Conservation (phyloP, 2,329 filamentous ascomycete genomes). For the Epichloe baconii region DNA sequence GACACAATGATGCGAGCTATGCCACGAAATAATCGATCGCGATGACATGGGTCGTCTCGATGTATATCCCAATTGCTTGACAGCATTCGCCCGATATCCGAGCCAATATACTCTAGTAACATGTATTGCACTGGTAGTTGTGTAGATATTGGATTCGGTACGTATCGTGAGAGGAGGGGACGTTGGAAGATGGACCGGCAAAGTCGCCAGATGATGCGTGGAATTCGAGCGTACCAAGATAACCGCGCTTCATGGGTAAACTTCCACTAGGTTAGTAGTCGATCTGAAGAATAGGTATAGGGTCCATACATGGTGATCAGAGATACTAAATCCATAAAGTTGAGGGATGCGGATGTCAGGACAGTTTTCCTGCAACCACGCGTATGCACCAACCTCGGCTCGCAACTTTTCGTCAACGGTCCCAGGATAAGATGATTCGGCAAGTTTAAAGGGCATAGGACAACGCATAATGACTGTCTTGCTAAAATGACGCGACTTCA, state of each 20-base stretch:
- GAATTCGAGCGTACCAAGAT: conserved; percentile 6
- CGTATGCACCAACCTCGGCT: conserved; percentile 14
- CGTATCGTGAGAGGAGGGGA: conserved; percentile 5
- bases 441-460: conserved; percentile 23
- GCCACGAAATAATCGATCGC: conserved; percentile 16
- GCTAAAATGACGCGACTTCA: conserved; percentile 10
- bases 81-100: conserved; percentile 15
- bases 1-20: conserved; percentile 16
- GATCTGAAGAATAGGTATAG: background rate
- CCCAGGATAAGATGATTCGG: conserved; percentile 23
- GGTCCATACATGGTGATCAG: conserved; percentile 6
- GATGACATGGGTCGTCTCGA: conserved; percentile 2
- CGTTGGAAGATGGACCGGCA: conserved; percentile 2
- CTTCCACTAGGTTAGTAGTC: conserved; percentile 4
- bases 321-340: conserved; percentile 13
- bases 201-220: background rate
- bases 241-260: conserved; percentile 7
- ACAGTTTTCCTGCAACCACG: conserved; percentile 15
- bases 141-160: conserved; percentile 1
- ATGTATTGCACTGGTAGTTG: conserved; percentile 10
- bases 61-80: conserved; percentile 13
- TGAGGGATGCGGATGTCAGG: conserved; percentile 13
- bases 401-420: conserved; percentile 30
- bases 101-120: conserved; percentile 15
- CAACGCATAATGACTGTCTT: conserved; percentile 17